Base-by-base conservation (phyloP, 1,139 yeast species). In the Magnusiomyces tetraspermus region DNA sequence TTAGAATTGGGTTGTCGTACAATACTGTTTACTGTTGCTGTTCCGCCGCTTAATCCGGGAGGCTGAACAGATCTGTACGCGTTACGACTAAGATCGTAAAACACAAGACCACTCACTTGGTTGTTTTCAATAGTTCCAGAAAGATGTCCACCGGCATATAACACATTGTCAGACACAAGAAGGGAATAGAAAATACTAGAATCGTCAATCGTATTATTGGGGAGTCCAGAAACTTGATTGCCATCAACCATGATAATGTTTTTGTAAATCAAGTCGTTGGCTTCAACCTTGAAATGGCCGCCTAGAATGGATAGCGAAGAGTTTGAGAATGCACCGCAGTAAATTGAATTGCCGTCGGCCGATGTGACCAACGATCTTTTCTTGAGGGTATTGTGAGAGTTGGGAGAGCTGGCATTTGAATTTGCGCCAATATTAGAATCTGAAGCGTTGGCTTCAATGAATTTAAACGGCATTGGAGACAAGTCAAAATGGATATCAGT, bases 101-200 rank as follows among this genome's bases (percentile, higher is more conserved):
- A 72, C 15, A 78, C 61, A 8, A 82, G 63, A 19, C 85, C 85
- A 15, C 59, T 59, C 13, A 65, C 55, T 1, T 50, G 51, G n/a
- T 54, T 51, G 31, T 59, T 53, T 19, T 60, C 56, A 6, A 69
- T 60, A 1, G 67, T 63, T 1, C 76, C 78, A 1, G 76, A 59
- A 1, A 85, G 79, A 54, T 74, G 71, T 37, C 77, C 75, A 3
- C 85, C 85, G 52, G 79, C 71, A 53, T 76, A 73, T 33, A 83
- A 66, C 49, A 64, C 65, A 33, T 71, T 65, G 24, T 67, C 67
- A 55, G 74, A 75, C 24, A 74, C 77, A 57, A 74, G 73, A 38
- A 81, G 61, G 0, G 76, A 55, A 51, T 61, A 60, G 11, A 74
- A 72, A 30, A 78, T 71, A 1, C 68, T 60, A 6, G 75, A 60